Evolutionary conservation across 1,139 yeast genomes (phyloP), one percentile per base, ranked within the genome.

Genomic region (Diutina sp.): DNA sequence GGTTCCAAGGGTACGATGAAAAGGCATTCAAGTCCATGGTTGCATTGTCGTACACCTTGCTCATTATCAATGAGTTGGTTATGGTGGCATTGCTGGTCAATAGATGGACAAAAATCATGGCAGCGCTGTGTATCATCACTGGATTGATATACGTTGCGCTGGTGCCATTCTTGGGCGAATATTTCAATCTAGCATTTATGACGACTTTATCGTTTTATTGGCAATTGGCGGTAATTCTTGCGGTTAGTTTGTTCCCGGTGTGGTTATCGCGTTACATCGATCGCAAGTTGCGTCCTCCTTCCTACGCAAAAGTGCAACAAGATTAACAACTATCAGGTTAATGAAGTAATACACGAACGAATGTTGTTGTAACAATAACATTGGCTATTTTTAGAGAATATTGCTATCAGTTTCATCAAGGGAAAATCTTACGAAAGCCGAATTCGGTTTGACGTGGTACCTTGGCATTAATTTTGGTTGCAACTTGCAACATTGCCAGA

Each of bases 261-360:
- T 91, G 97, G 97, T 72, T 87, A 2, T 84, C 84, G 4, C 88
- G 88, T 67, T 77, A 88, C 6, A 72, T 91, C 32, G 83, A 85
- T 65, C 78, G 96, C 60, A 82, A 77, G 61, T 69, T 95, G 58
- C 82, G 90, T 61, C 99, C 99, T 8, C 99, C 99, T 48, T 90
- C 88, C 66, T 93, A 95, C 69, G 98, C 98, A n/a, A 93, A 93
- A 67, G 98, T 93, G 55, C 97, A 89, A 68, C 95, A 85, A 60
- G 83, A 72, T 59, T 73, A 46, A 30, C 41, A 11, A 11, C 14
- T 35, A 11, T 35, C 41, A 35, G 6, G 41, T 35, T 35, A 35
- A 35, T n/a, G 14, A 35, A 35, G 6, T 35, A 35, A 35, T 35
- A 35, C 12, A 35, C 41, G 14, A 11, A 35, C 14, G 14, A 32